Evolutionary conservation across 345 rosid species (phyloP), one percentile per base, ranked within the genome.

Genomic region (Geranium rotundifolium): DNA sequence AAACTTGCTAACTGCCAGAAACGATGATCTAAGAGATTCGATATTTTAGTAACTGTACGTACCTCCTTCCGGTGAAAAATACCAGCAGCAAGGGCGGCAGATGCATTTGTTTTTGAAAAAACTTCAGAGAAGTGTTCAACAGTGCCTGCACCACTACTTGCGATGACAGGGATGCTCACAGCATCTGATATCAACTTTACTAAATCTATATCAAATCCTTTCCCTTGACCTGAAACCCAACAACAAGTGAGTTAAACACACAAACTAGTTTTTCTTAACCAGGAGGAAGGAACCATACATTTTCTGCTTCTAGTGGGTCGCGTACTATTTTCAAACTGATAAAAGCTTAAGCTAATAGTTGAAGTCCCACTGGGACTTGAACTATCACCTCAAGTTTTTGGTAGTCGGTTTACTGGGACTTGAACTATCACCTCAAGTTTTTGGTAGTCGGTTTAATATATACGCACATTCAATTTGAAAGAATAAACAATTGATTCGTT

Each of bases 1-100:
- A 37, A 57, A 57, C 5, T 9, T 57, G 59, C 18, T 16, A 4
- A 4, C 1, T 57, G 19, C 3, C 14, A 18, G 59, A 27, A 27
- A 57, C 59, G 10, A 14, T 13, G n/a, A 17, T 15, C 15, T 3
- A 34, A 12, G 57, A 29, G 50, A 9, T 17, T 59, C 34, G 27
- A 54, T 17, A 58, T 41, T 19, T 0, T 31, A 8, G 20, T 50
- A 29, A 4, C 9, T 19, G 56, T 0, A 8, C 17, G 34, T 79
- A 90, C 96, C 92, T 90, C 99, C 71, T 95, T 85, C 60, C 97
- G 76, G 54, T 95, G 99, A 83, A 95, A 95, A 76, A 95, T 95
- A 65, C 96, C 96, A 0, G 99, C 99, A 65, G 99, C 99, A 60
- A 95, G 96, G 12, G 93, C 96, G 0, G 96, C 99, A 5, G 97